A percentile compares a stretch with the other conserved stretches of the same genome.
Evolutionary conservation across 2,329 filamentous ascomycete genomes (phyloP).

Genomic region (Parastagonospora nodorum): DNA sequence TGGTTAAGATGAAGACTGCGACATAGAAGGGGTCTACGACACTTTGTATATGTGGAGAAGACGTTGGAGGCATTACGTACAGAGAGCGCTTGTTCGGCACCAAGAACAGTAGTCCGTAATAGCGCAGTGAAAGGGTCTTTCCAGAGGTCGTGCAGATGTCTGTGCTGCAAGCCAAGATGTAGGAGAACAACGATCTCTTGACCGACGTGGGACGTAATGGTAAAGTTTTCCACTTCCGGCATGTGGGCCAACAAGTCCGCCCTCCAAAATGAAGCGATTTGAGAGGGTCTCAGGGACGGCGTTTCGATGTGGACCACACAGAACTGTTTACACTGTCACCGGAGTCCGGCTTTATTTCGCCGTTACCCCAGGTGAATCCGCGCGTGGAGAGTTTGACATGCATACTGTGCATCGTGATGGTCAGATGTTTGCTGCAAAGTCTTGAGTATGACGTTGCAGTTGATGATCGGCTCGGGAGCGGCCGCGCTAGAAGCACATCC

Average conservation of each 20-base stretch:
- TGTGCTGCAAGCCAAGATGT: constrained; percentile 13
- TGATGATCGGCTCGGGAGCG: constrained; percentile 21
- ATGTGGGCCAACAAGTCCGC: constrained; percentile 18
- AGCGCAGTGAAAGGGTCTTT: constrained; percentile 7
- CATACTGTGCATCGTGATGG: neutral
- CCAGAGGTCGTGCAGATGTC: constrained; percentile 4
- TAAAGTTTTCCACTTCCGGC: constrained; percentile 17
- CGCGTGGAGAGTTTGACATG: too few relatives aligned
- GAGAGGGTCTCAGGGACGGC: neutral
- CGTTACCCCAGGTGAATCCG: too few relatives aligned
- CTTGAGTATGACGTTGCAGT: constrained; percentile 15
- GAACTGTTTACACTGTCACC: too few relatives aligned
- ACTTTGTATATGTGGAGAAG: neutral
- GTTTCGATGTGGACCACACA: neutral
- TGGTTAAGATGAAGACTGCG: neutral
- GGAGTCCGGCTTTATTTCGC: too few relatives aligned
- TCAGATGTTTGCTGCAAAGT: constrained; percentile 1
- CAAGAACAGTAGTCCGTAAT: constrained; percentile 10
- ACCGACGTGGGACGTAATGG: constrained; percentile 17
- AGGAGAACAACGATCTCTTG: constrained; percentile 8
- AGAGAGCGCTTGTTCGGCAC: constrained; percentile 1
- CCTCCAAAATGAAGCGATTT: constrained; percentile 10
- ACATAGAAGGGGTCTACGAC: neutral
- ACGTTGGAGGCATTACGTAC: constrained; percentile 18
- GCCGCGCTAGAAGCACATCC: constrained; percentile 24